A percentile compares a stretch with the other conserved stretches of the same genome.
These are phyloP conservation scores for Camelina sativa DNA, from an alignment of 345 rosid genomes.

Conservation along the genomic window DNA sequence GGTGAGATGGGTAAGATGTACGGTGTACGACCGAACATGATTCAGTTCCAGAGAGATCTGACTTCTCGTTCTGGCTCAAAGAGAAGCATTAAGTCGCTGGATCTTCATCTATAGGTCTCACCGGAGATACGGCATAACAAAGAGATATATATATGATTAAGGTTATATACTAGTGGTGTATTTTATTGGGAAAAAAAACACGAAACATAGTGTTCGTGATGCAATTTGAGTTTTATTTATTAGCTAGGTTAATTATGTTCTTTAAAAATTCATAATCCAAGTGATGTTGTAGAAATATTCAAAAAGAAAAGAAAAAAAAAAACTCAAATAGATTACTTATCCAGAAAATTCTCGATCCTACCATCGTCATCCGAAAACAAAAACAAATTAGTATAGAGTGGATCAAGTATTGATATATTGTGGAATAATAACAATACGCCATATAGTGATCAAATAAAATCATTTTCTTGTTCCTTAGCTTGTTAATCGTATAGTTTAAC, in stretches of 20 bases:
- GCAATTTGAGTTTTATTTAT: conserved; percentile 31
- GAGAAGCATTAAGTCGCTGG: conserved; percentile 60
- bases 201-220: conserved; percentile 33
- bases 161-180: conserved; percentile 10
- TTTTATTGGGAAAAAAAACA: conserved; percentile 9
- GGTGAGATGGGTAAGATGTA: conserved; percentile 46
- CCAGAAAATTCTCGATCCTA: not conserved
- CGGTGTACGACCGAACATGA: conserved; percentile 47
- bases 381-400: not conserved
- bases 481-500: not conserved
- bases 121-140: conserved; percentile 31
- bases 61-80: conserved; percentile 46
- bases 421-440: not conserved
- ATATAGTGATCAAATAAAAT: not conserved
- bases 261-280: not conserved
- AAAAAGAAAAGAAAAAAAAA: not conserved
- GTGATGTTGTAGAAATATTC: conserved; percentile 1
- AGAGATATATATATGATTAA: conserved; percentile 9
- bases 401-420: not conserved
- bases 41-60: conserved; percentile 43
- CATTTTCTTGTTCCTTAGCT: conserved; percentile 17
- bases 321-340: not conserved
- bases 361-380: not conserved
- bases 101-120: conserved; percentile 67
- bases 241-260: conserved; percentile 11